Conservation (phyloP, 2,329 filamentous ascomycete genomes). For the Rutstroemia sp. region DNA sequence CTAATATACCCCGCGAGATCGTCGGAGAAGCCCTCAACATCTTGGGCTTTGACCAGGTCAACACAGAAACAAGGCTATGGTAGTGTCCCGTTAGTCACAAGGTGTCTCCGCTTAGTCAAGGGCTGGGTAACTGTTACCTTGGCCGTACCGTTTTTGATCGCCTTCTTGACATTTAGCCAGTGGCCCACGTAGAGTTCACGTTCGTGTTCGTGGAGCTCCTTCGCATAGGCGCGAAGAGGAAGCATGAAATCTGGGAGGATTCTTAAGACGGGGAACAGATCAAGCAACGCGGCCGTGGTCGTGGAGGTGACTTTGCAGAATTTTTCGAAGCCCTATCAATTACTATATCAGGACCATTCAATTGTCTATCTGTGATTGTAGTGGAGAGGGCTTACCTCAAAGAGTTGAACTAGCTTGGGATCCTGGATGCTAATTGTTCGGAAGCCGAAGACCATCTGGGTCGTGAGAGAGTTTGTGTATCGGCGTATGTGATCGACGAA, state of each 20-base stretch:
- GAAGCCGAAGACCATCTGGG: constrained; percentile 33
- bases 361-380: too few species aligned
- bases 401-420: constrained; percentile 28
- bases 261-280: constrained; percentile 35
- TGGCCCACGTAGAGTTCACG: neutral
- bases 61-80: constrained; percentile 12
- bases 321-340: too few species aligned
- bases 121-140: neutral
- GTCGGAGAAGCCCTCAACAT: neutral
- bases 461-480: constrained; percentile 41
- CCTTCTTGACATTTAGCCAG: neutral
- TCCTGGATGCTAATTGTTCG: constrained; percentile 30
- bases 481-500: constrained; percentile 41
- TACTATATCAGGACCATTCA: too few species aligned
- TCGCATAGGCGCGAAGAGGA: constrained; percentile 32
- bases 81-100: neutral
- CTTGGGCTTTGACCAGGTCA: constrained; percentile 2
- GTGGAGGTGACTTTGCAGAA: constrained; percentile 15
- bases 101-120: neutral
- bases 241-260: constrained; percentile 35
- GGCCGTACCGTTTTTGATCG: constrained; percentile 14
- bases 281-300: constrained; percentile 36
- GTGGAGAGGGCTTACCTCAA: neutral
- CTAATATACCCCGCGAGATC: neutral
- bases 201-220: constrained; percentile 31